These are phyloP conservation scores for Arxiozyma telluris DNA, from an alignment of 1,139 yeast genomes.

Conservation along the genomic window DNA sequence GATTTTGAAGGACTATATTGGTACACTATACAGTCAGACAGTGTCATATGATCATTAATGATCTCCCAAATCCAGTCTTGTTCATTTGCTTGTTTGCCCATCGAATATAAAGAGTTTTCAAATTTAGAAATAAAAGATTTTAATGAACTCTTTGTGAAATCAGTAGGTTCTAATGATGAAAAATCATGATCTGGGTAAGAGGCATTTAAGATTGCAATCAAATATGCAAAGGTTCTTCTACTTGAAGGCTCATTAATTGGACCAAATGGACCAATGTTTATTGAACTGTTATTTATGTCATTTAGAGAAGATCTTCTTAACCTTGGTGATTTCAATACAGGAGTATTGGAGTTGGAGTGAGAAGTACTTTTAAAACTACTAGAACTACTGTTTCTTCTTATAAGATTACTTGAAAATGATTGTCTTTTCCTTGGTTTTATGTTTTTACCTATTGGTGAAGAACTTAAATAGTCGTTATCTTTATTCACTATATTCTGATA, in stretches of 20 bases:
- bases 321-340: constrained; percentile 5
- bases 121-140: constrained; percentile 59
- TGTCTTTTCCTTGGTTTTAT: constrained; percentile 2
- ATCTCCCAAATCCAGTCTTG: constrained; percentile 73
- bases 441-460: constrained; percentile 23
- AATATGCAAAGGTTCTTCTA: constrained; percentile 80
- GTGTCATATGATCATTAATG: constrained; percentile 73
- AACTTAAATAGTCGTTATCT: constrained; percentile 19
- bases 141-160: constrained; percentile 50
- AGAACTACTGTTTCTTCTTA: constrained; percentile 24
- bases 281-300: constrained; percentile 17
- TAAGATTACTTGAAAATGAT: constrained; percentile 4
- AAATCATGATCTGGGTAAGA: constrained; percentile 96
- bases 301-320: constrained; percentile 24
- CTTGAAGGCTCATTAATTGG: constrained; percentile 78
- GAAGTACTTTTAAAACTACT: constrained; percentile 14
- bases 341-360: constrained; percentile 2
- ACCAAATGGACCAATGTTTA: constrained; percentile 72
- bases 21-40: constrained; percentile 67
- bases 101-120: constrained; percentile 68
- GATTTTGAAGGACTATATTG: constrained; percentile 72
- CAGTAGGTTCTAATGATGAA: constrained; percentile 75
- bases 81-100: constrained; percentile 49
- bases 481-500: constrained; percentile 11
- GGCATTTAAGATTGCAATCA: constrained; percentile 82